Evolutionary conservation across 805 yeast genomes (phyloP).

Genomic region (Crinitomyces ghanaensis): DNA sequence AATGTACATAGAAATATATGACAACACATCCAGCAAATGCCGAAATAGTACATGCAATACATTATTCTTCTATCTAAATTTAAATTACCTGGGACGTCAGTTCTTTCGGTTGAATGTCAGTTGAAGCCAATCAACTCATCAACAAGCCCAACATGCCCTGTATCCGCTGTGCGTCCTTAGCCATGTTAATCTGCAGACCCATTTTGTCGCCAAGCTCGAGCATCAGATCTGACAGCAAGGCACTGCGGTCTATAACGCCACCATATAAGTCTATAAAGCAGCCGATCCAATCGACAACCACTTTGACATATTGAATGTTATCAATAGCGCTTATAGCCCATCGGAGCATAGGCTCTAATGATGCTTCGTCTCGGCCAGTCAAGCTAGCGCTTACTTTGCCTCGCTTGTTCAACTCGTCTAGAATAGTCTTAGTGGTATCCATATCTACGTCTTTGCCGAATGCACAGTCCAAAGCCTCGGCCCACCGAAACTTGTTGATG

Average conservation of each 20-base stretch:
- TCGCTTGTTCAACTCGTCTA: slow-evolving; percentile 75
- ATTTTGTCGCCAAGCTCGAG: slow-evolving; percentile 45
- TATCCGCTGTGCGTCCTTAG: slow-evolving; percentile 78
- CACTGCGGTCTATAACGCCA: slow-evolving; percentile 56
- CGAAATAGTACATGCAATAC: not conserved
- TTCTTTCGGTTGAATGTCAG: too few relatives aligned
- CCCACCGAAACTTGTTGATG: slow-evolving; percentile 81
- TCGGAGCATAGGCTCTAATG: slow-evolving; percentile 72
- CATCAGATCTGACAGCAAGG: slow-evolving; percentile 66
- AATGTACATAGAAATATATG: not conserved
- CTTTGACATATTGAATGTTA: slow-evolving; percentile 60
- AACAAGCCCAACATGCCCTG: slow-evolving; percentile 90
- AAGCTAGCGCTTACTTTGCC: slow-evolving; percentile 83
- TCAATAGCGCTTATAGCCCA: slow-evolving; percentile 72
- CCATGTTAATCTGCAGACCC: slow-evolving; percentile 57
- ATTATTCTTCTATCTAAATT: not conserved
- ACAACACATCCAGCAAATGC: not conserved
- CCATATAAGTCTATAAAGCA: slow-evolving; percentile 68
- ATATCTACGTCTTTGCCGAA: slow-evolving; percentile 66
- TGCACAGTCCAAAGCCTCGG: slow-evolving; percentile 84
- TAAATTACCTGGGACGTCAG: not conserved
- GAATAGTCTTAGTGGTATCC: slow-evolving; percentile 70
- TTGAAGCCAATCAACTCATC: slow-evolving; percentile 32
- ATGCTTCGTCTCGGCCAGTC: slow-evolving; percentile 71
- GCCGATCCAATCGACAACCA: slow-evolving; percentile 57